Conservation (phyloP, 108 stramenopile species). For the Bacterosira constricta region DNA sequence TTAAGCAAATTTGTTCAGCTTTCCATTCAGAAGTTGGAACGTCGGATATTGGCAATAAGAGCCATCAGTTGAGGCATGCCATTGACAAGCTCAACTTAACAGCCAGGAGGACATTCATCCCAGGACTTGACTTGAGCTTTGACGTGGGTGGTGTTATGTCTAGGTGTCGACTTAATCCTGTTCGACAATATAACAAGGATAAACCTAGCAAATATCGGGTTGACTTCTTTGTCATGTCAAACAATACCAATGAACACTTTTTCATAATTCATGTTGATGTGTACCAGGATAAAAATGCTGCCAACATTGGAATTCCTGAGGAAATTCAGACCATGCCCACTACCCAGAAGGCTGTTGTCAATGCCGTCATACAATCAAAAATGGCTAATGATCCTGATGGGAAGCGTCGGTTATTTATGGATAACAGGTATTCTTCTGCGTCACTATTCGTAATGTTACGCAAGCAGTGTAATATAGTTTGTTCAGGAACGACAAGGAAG, state of each 20-base stretch:
- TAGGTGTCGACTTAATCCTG: conserved; percentile 6
- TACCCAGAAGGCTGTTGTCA: conserved; percentile 25
- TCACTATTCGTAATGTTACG: not conserved
- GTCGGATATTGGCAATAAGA: not conserved
- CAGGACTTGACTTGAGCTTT: conserved; percentile 1
- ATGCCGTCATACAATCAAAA: not conserved
- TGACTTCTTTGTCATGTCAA: conserved; percentile 11
- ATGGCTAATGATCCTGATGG: not conserved
- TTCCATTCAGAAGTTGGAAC: not conserved
- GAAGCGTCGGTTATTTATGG: not conserved
- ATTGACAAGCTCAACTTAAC: not conserved
- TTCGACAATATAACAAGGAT: conserved; percentile 31
- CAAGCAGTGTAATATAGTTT: not conserved
- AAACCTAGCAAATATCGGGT: conserved; percentile 25
- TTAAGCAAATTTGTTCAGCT: not conserved
- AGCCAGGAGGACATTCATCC: not conserved
- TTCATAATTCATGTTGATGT: conserved; percentile 16
- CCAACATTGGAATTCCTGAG: conserved; percentile 10
- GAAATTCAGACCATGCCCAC: no score
- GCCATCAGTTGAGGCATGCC: conserved; percentile 3
- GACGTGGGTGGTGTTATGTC: conserved; percentile 23
- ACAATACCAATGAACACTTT: not conserved
- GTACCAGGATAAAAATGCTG: conserved; percentile 10
- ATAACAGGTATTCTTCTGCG: not conserved
- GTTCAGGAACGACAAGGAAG: not conserved